A percentile compares a stretch with the other conserved stretches of the same genome.
phyloP scores from a whole-genome alignment of 1,284 basidiomycete genomes.

The Irpex lacteus region DNA sequence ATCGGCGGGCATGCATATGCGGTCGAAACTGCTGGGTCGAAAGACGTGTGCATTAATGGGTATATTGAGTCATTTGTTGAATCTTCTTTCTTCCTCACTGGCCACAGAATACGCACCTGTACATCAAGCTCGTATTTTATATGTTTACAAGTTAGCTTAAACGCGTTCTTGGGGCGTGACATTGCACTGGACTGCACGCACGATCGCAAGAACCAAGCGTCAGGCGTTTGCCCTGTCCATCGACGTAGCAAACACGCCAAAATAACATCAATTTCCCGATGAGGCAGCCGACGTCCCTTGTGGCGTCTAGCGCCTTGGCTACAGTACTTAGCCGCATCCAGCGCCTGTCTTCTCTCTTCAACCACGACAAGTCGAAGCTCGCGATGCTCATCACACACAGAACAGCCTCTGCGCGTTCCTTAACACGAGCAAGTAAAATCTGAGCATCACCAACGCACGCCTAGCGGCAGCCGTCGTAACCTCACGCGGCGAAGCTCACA shows the following conservation, averaged over 20 bases:
- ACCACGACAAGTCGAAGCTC: slow-evolving; percentile 24
- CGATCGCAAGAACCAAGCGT: neutral
- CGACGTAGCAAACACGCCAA: neutral
- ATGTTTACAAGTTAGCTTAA: too few relatives aligned
- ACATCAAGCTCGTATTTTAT: too few relatives aligned
- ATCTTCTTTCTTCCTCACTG: too few relatives aligned
- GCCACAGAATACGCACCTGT: too few relatives aligned
- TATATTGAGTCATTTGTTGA: too few relatives aligned
- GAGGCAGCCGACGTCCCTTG: neutral
- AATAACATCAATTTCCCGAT: neutral
- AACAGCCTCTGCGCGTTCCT: slow-evolving; percentile 15
- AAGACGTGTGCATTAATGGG: too few relatives aligned
- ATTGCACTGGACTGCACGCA: neutral
- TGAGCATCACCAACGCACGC: slow-evolving; percentile 13
- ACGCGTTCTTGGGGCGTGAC: neutral
- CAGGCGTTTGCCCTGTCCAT: neutral
- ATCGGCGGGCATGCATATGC: too few relatives aligned
- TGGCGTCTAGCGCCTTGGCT: neutral
- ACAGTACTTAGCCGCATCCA: neutral
- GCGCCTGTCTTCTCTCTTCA: slow-evolving; percentile 31
- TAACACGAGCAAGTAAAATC: slow-evolving; percentile 34
- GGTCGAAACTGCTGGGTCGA: too few relatives aligned
- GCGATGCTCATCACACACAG: slow-evolving; percentile 1
- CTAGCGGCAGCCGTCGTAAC: too few relatives aligned
- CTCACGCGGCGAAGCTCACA: too few relatives aligned